phyloP scores from a whole-genome alignment of 129 eudicot species.

The Dittrichia graveolens region DNA sequence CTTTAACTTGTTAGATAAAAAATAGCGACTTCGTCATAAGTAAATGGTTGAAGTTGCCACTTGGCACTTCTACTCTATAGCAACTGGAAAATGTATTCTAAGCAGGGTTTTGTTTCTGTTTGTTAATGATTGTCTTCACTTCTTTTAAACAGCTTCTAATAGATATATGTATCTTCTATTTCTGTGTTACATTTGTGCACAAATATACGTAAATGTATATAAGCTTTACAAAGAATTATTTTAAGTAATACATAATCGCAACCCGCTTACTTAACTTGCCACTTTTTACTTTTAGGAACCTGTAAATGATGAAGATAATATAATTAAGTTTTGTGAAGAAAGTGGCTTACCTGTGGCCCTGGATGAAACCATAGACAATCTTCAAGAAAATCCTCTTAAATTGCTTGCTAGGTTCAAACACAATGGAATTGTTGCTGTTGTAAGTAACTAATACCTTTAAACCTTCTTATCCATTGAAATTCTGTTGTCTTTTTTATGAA shows the following conservation, averaged over 20 bases:
- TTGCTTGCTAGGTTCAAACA: constrained; percentile 64
- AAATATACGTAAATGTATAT: background rate
- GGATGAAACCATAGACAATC: constrained; percentile 77
- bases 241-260: background rate
- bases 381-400: constrained; percentile 58
- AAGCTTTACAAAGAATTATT: background rate
- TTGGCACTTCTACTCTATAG: background rate
- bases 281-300: constrained; percentile 70
- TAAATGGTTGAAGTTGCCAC: background rate
- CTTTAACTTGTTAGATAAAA: background rate
- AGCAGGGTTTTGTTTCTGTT: background rate
- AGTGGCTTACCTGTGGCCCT: constrained; percentile 90
- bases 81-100: too few species aligned
- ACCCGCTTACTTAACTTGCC: constrained; percentile 1
- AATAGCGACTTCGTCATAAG: background rate
- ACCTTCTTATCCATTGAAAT: background rate
- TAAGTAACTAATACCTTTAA: constrained; percentile 38
- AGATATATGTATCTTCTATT: background rate
- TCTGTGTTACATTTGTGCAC: background rate
- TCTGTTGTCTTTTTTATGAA: background rate
- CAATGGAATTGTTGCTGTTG: constrained; percentile 75
- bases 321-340: constrained; percentile 80
- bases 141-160: background rate
- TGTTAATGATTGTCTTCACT: background rate
- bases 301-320: constrained; percentile 67